Percentiles rank a stretch among this genome's conserved stretches.
These are phyloP conservation scores for Trametes cingulata DNA, from an alignment of 768 basidiomycete genomes.

Conservation along the genomic window DNA sequence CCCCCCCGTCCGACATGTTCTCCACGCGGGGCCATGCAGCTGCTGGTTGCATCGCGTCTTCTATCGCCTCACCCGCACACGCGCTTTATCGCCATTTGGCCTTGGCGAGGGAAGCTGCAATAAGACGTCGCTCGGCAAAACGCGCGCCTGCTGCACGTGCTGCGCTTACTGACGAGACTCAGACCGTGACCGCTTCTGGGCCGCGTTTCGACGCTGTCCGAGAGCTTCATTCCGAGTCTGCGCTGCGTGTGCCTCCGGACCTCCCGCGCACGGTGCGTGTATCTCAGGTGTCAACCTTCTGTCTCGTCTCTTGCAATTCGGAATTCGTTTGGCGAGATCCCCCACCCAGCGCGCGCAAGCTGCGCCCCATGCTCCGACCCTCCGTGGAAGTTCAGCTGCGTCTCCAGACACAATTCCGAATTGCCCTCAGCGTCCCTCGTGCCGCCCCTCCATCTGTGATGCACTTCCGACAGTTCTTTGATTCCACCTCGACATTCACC, in stretches of 20 bases:
- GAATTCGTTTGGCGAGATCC: conserved; percentile 16
- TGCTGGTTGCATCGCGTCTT: neutral
- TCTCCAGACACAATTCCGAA: conserved; percentile 24
- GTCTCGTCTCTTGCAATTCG: conserved; percentile 14
- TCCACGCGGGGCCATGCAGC: neutral
- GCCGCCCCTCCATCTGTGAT: conserved; percentile 21
- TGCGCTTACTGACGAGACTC: conserved; percentile 5
- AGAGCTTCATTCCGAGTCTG: neutral
- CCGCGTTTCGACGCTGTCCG: conserved; percentile 1
- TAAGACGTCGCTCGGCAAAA: neutral
- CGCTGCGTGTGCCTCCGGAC: neutral
- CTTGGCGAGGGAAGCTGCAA: no score
- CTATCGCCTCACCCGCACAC: neutral
- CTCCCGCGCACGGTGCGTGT: neutral
- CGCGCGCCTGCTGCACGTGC: neutral
- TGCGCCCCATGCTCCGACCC: conserved; percentile 16
- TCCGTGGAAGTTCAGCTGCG: conserved; percentile 20
- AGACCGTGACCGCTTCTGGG: conserved; percentile 5
- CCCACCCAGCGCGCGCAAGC: neutral
- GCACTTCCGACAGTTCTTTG: conserved; percentile 18
- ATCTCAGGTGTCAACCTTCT: conserved; percentile 15
- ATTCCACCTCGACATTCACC: conserved; percentile 3
- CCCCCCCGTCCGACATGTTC: neutral
- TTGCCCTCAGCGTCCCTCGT: conserved; percentile 10
- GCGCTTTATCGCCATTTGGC: no score